Percentiles rank a stretch among this genome's conserved stretches.
Conservation (phyloP, 2,329 filamentous ascomycete species). For the Monilinia vaccinii-corymbosi region DNA sequence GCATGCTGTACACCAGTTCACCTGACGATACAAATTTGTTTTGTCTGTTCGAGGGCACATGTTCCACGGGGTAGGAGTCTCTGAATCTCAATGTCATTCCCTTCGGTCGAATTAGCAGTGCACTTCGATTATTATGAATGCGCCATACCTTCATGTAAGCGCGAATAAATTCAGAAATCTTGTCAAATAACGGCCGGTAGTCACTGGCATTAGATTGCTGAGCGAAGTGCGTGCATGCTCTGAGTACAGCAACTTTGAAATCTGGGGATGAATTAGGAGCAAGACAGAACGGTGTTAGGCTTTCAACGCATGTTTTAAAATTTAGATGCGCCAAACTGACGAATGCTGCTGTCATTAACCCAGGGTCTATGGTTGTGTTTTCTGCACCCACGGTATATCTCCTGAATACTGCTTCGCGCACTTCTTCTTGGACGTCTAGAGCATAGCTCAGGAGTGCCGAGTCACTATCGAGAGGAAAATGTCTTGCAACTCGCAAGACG, state of each 20-base stretch:
- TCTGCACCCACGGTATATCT: conserved; percentile 40
- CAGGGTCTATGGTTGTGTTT: conserved; percentile 47
- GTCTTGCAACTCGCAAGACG: conserved; percentile 52
- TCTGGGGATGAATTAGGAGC: conserved; percentile 45
- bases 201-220: conserved; percentile 39
- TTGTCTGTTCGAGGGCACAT: conserved; percentile 33
- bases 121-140: background rate
- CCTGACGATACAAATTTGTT: conserved; percentile 34
- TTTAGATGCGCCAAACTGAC: conserved; percentile 55
- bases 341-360: conserved; percentile 58
- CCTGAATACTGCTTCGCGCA: conserved; percentile 56
- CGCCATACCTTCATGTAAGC: conserved; percentile 43
- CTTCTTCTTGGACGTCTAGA: conserved; percentile 60
- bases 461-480: conserved; percentile 55
- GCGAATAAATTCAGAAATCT: conserved; percentile 47
- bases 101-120: conserved; percentile 18
- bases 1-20: conserved; percentile 41
- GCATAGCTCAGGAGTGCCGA: conserved; percentile 51
- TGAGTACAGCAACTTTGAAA: conserved; percentile 55
- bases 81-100: conserved; percentile 16
- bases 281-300: conserved; percentile 48
- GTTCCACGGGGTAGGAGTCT: conserved; percentile 31
- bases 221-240: conserved; percentile 55
- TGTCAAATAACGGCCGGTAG: conserved; percentile 47
- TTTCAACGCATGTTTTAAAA: conserved; percentile 48